Percentiles rank a stretch among this genome's conserved stretches.
These are phyloP conservation scores for Nakazawaea laoshanensis DNA, from an alignment of 805 yeast species.

Conservation along the genomic window DNA sequence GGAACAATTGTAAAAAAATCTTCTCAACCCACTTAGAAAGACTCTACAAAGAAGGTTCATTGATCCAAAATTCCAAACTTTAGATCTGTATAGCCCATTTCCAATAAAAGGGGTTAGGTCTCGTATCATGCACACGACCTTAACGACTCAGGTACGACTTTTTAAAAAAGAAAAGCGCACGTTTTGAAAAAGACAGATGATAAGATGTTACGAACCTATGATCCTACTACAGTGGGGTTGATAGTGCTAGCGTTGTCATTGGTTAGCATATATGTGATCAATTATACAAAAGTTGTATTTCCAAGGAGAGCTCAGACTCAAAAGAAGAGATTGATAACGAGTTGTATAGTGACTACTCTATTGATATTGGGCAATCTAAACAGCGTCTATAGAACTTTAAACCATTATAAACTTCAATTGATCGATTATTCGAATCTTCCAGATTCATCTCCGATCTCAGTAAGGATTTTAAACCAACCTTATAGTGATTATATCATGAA, in stretches of 20 bases:
- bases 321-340: conserved; percentile 2
- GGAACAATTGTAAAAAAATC: conserved; percentile 7
- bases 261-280: too few relatives aligned
- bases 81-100: neutral
- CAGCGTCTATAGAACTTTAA: conserved; percentile 2
- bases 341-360: conserved; percentile 1
- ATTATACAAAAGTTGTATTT: conserved; percentile 3
- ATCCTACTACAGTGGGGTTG: too few relatives aligned
- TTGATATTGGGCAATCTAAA: conserved; percentile 5
- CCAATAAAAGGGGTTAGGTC: too few relatives aligned
- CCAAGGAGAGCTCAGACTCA: conserved; percentile 1
- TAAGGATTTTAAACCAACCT: conserved; percentile 5
- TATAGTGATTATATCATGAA: conserved; percentile 6
- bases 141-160: too few relatives aligned
- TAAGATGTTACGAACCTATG: too few relatives aligned
- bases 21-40: conserved; percentile 5
- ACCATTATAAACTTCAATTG: conserved; percentile 7
- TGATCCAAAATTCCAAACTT: neutral
- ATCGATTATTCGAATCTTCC: conserved; percentile 4
- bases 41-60: conserved; percentile 11
- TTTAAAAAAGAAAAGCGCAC: too few relatives aligned
- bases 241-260: too few relatives aligned
- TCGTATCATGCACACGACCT: too few relatives aligned
- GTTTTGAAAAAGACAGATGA: too few relatives aligned
- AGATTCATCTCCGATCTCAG: conserved; percentile 3